Percentiles rank a stretch among this genome's conserved stretches.
These are phyloP conservation scores for Colletotrichum kahawae DNA, from an alignment of 2,329 filamentous ascomycete genomes.

Conservation along the genomic window DNA sequence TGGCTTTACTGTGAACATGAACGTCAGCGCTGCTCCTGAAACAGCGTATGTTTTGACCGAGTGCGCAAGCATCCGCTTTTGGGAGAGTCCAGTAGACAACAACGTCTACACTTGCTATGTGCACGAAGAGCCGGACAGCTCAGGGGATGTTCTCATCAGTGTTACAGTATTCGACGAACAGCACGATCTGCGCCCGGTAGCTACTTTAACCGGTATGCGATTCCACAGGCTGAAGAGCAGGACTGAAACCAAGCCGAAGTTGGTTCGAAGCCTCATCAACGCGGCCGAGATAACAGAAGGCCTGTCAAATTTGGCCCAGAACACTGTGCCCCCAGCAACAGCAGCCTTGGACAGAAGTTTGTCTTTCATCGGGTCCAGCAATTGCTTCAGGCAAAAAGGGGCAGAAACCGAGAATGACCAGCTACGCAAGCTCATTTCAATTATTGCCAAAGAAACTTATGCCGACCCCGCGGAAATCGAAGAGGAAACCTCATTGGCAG, in stretches of 20 bases:
- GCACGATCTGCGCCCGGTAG: neutral
- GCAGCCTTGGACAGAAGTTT: neutral
- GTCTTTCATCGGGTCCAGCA: neutral
- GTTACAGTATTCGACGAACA: neutral
- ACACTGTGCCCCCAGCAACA: neutral
- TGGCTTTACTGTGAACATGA: neutral
- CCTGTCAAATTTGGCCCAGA: neutral
- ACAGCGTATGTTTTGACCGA: neutral
- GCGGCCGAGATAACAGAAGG: neutral
- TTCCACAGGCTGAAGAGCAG: neutral
- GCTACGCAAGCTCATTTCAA: neutral
- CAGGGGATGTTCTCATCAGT: neutral
- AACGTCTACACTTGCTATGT: neutral
- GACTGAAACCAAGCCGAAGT: neutral
- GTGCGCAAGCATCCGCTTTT: neutral
- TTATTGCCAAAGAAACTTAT: neutral
- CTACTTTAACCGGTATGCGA: neutral
- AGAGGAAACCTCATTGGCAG: neutral
- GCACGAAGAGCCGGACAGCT: neutral
- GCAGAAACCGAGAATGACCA: neutral
- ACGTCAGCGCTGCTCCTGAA: neutral
- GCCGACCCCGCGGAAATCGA: neutral
- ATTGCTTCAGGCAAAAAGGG: accelerated
- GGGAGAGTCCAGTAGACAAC: neutral
- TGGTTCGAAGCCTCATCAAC: neutral